Percentiles rank a stretch among this genome's conserved stretches.
phyloP scores from a whole-genome alignment of 139 green algal genomes.

The Desmodesmus armatus region DNA sequence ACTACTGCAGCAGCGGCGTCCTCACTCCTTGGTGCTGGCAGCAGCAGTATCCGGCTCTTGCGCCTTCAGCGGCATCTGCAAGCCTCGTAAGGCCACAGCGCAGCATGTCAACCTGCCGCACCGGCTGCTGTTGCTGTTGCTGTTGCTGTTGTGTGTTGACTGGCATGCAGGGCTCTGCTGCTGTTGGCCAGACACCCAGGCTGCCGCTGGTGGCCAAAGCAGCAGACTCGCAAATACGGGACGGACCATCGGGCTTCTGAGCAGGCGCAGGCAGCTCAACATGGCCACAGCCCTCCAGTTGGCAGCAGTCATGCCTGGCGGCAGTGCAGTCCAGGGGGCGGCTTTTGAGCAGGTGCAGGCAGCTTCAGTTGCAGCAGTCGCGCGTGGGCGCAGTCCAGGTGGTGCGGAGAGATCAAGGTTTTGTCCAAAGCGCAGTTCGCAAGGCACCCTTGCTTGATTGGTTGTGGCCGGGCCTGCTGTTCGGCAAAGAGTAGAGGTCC shows the following conservation, averaged over 20 bases:
- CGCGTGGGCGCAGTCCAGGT: no score
- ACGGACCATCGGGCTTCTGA: slow-evolving; percentile 28
- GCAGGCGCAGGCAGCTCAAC: no score
- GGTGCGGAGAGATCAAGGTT: no score
- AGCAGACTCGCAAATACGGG: slow-evolving; percentile 78
- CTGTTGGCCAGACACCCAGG: slow-evolving; percentile 72
- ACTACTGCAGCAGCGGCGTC: no score
- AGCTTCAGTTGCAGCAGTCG: neutral
- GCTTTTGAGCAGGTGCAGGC: neutral
- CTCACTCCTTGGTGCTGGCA: no score
- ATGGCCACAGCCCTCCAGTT: neutral
- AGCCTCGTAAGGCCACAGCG: neutral
- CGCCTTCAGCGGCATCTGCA: neutral
- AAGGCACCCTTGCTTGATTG: no score
- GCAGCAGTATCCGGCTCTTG: no score
- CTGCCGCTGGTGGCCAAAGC: slow-evolving; percentile 86
- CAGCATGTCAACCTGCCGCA: neutral
- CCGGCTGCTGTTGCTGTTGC: neutral
- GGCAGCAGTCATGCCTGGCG: neutral
- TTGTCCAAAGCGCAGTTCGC: no score
- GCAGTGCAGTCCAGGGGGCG: neutral
- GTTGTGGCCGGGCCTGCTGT: no score
- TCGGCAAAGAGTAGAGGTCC: no score
- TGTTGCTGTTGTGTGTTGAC: neutral
- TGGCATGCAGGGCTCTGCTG: slow-evolving; percentile 68